A percentile compares a stretch with the other conserved stretches of the same genome.
phyloP scores from a whole-genome alignment of 805 yeast genomes.

The Lachancea fermentati region DNA sequence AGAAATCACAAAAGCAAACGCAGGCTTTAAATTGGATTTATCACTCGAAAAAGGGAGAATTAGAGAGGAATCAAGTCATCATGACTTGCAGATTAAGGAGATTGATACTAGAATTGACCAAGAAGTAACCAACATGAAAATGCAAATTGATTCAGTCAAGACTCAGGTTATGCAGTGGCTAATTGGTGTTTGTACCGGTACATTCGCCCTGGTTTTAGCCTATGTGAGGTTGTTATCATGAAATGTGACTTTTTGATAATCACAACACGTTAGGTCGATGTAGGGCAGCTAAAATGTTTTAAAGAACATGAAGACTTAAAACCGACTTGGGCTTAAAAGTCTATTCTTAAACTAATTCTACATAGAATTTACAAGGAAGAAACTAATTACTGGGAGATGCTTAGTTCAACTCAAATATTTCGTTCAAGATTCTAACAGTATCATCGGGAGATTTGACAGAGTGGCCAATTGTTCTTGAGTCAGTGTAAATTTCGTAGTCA shows the following conservation, averaged over 20 bases:
- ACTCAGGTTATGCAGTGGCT: slow-evolving; percentile 98
- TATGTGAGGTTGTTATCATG: slow-evolving; percentile 76
- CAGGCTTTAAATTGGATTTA: slow-evolving; percentile 84
- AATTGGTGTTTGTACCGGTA: slow-evolving; percentile 97
- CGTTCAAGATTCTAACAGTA: slow-evolving; percentile 79
- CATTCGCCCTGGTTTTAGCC: slow-evolving; percentile 88
- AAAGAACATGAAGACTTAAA: too few species aligned
- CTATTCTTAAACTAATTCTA: background rate
- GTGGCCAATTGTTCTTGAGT: slow-evolving; percentile 92
- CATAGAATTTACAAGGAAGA: background rate
- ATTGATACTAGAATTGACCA: slow-evolving; percentile 93
- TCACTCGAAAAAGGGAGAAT: slow-evolving; percentile 93
- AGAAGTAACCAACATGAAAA: slow-evolving; percentile 89
- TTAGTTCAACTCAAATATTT: slow-evolving; percentile 48
- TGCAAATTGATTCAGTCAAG: slow-evolving; percentile 91
- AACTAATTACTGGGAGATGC: background rate
- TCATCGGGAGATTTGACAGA: slow-evolving; percentile 86
- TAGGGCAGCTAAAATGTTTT: too few species aligned
- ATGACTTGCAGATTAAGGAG: slow-evolving; percentile 89
- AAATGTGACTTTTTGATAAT: too few species aligned
- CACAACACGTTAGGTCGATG: too few species aligned
- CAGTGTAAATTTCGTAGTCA: slow-evolving; percentile 94
- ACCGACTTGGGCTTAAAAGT: background rate
- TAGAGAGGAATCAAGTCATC: slow-evolving; percentile 87
- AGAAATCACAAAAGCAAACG: slow-evolving; percentile 84